Conservation (phyloP, 768 basidiomycete genomes). For the Punctularia strigosozonata region DNA sequence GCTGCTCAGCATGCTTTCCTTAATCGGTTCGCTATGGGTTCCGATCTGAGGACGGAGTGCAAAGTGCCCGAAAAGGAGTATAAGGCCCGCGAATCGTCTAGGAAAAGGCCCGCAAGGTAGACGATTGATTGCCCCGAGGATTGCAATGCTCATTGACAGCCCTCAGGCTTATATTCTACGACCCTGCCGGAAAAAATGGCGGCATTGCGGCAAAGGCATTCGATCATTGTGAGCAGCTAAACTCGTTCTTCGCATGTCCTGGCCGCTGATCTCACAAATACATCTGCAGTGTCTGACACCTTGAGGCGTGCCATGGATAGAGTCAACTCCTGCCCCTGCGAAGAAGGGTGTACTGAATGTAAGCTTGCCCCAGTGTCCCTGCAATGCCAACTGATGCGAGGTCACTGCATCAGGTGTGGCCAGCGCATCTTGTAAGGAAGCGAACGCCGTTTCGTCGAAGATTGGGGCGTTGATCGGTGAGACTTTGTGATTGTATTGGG, state of each 20-base stretch:
- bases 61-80: constrained; percentile 71
- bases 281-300: constrained; percentile 35
- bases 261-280: background rate
- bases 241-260: background rate
- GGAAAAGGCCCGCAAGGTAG: constrained; percentile 64
- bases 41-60: constrained; percentile 74
- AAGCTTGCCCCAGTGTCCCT: constrained; percentile 9
- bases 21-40: constrained; percentile 59
- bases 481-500: no score
- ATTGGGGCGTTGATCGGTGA: constrained; percentile 57
- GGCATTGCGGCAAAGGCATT: constrained; percentile 72
- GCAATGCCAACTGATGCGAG: background rate
- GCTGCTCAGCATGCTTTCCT: constrained; percentile 77
- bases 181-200: constrained; percentile 54
- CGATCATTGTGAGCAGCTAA: constrained; percentile 48
- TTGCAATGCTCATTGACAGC: background rate
- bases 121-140: background rate
- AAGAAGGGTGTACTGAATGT: constrained; percentile 65
- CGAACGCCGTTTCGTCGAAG: constrained; percentile 66
- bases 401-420: constrained; percentile 40
- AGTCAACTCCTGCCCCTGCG: constrained; percentile 53
- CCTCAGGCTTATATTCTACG: constrained; percentile 70
- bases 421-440: constrained; percentile 54
- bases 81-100: constrained; percentile 31
- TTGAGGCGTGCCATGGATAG: constrained; percentile 44